Conservation (phyloP, 2,329 filamentous ascomycete species). For the Rhinocladiella mackenziei region DNA sequence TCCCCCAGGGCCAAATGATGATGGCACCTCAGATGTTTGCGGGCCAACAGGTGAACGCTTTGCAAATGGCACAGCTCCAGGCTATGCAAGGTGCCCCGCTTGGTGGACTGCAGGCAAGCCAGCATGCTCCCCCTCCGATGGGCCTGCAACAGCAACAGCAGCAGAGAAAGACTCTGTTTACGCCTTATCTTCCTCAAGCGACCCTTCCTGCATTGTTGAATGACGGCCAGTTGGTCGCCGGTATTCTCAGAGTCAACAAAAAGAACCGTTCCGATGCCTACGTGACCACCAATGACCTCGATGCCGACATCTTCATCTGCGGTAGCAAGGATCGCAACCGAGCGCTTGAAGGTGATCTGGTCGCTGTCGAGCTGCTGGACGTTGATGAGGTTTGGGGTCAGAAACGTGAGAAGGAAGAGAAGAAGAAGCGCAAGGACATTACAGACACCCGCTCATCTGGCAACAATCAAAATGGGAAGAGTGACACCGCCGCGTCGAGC, state of each 20-base stretch:
- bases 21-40: constrained; percentile 75
- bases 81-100: constrained; percentile 83
- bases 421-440: constrained; percentile 99
- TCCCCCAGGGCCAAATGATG: constrained; percentile 76
- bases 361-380: constrained; percentile 91
- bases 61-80: constrained; percentile 87
- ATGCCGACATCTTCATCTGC: constrained; percentile 98
- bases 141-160: constrained; percentile 71
- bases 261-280: constrained; percentile 99
- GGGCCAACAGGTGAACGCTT: constrained; percentile 78
- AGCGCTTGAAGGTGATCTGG: constrained; percentile 90
- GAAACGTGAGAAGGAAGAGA: constrained; percentile 99
- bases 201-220: constrained; percentile 84
- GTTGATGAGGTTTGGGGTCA: constrained; percentile 98
- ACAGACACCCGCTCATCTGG: constrained; percentile 81
- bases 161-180: constrained; percentile 97
- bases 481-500: constrained; percentile 57
- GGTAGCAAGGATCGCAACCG: constrained; percentile 98
- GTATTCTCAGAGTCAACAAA: constrained; percentile 97
- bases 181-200: constrained; percentile 92
- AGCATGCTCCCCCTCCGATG: constrained; percentile 66
- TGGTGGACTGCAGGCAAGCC: constrained; percentile 63
- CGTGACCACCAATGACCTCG: constrained; percentile 87
- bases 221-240: constrained; percentile 91
- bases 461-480: constrained; percentile 48